Conservation (phyloP, 2,329 filamentous ascomycete genomes). For the Aspergillaceae sp. region DNA sequence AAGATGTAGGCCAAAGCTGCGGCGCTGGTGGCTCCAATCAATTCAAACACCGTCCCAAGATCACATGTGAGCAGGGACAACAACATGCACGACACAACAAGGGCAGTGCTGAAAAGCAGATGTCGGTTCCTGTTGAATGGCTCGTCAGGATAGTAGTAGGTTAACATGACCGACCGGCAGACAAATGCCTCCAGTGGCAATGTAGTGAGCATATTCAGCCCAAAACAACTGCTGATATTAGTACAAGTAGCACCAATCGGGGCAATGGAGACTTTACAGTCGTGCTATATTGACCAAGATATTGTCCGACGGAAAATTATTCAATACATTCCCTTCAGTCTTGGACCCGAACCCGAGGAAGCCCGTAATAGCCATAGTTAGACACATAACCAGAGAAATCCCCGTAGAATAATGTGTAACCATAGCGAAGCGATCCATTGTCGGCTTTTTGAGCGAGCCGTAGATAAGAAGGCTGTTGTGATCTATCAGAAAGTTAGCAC, state of each 20-base stretch:
- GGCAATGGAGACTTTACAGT: conserved; percentile 43
- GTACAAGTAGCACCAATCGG: conserved; percentile 3
- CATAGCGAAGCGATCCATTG: conserved; percentile 83
- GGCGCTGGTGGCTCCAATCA: conserved; percentile 90
- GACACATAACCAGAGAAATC: conserved; percentile 84
- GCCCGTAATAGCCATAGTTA: conserved; percentile 77
- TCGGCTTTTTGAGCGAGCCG: conserved; percentile 85
- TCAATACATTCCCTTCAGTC: conserved; percentile 91
- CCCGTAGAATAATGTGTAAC: conserved; percentile 92
- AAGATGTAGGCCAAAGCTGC: conserved; percentile 92
- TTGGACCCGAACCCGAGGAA: conserved; percentile 89
- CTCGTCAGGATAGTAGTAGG: conserved; percentile 64
- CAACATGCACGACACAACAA: conserved; percentile 70
- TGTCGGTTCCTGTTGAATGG: conserved; percentile 79
- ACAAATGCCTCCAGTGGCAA: conserved; percentile 95
- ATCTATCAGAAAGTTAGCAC: conserved; percentile 40
- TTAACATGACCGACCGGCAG: conserved; percentile 91
- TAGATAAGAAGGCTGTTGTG: conserved; percentile 98
- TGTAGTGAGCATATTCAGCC: conserved; percentile 97
- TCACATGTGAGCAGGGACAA: conserved; percentile 84
- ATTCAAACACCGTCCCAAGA: conserved; percentile 85
- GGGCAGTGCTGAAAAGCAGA: conserved; percentile 71
- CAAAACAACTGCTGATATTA: conserved; percentile 59
- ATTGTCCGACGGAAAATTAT: conserved; percentile 91
- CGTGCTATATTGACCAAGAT: conserved; percentile 89